Evolutionary conservation across 352 stramenopile genomes (phyloP), one percentile per base, ranked within the genome.

Genomic region (Pythium utonaiense): DNA sequence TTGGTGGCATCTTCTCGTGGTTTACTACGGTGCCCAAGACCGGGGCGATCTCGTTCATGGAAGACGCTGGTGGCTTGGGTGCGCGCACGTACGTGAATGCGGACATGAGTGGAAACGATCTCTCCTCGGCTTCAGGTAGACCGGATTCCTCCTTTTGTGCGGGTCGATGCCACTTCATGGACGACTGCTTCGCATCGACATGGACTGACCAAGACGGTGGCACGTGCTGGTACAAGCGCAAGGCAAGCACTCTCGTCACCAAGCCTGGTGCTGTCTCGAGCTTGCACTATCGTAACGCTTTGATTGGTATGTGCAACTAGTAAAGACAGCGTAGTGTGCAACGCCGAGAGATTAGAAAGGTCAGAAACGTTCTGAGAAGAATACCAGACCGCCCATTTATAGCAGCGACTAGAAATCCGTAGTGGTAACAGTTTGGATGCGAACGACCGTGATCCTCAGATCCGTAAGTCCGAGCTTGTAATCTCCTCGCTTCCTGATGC

Each of bases 291-390:
- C 10, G 14, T 9, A n/a, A 24, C 6, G 38, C 38, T 9, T 10
- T 9, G 16, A 6, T 44, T 8, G 38, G 38, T 7, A 10, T 22
- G 3, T 44, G 38, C 17, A 44, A 45, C n/a, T n/a, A n/a, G n/a
- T n/a, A n/a, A n/a, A n/a, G n/a, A n/a, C n/a, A n/a, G n/a, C n/a
- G n/a, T n/a, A n/a, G n/a, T n/a, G n/a, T n/a, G n/a, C n/a, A n/a
- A n/a, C n/a, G 12, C 34, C 17, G 19, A 42, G 6, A 16, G 38
- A 24, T 13, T 45, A 16, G 2, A 45, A n/a, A 22, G 38, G 38
- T 45, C 38, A 45, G 38, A 45, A 45, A 45, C 17, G 38, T 45
- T 45, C 38, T 45, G 38, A 45, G 38, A 45, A n/a, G 38, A 12
- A 9, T 45, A 12, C 38, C 16, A 22, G 9, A 13, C 9, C 19